These are phyloP conservation scores for Solanum etuberosum DNA, from an alignment of 257 asterid species.

Conservation along the genomic window DNA sequence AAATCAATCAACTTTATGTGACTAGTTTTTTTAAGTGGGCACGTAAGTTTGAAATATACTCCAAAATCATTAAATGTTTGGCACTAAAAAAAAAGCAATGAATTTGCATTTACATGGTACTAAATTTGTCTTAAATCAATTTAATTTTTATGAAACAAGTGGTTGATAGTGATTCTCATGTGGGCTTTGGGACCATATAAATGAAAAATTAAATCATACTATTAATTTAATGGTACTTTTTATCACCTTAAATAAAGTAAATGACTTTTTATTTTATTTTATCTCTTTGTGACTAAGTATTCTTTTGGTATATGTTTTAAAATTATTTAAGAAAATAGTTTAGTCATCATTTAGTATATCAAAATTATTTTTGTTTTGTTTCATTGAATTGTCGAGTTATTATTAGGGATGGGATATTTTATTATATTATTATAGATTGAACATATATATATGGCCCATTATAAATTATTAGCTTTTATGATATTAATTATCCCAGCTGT, in stretches of 20 bases:
- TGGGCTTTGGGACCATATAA: not conserved
- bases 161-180: not conserved
- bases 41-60: not conserved
- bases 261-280: not conserved
- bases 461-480: not conserved
- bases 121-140: not conserved
- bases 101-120: not conserved
- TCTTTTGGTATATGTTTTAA: not conserved
- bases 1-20: not conserved
- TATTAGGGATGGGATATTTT: not conserved
- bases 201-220: not conserved
- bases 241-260: not conserved
- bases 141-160: not conserved
- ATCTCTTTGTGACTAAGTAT: not conserved
- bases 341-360: not conserved
- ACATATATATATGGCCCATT: not conserved
- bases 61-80: not conserved
- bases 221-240: not conserved
- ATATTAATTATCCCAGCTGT: not conserved
- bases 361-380: not conserved
- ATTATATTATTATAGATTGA: not conserved
- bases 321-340: not conserved
- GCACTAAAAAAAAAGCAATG: not conserved
- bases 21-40: not conserved
- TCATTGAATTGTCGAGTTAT: not conserved